Evolutionary conservation across 192 early-diverging fungal genomes (phyloP).

Genomic region (Coemansia sp.): DNA sequence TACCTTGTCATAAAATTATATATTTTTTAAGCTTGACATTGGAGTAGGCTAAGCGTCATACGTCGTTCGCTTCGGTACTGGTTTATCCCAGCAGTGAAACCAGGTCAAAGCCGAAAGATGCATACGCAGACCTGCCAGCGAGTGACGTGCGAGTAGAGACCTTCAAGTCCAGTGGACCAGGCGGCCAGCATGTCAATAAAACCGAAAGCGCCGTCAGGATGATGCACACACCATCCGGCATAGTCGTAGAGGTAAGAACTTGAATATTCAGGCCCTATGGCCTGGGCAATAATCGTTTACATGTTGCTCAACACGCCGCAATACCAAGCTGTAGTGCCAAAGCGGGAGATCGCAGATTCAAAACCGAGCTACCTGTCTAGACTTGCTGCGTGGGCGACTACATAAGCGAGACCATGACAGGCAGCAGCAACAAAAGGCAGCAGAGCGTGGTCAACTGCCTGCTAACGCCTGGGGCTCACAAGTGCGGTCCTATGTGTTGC

Average conservation of each 20-base stretch:
- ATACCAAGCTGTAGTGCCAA: conserved; percentile 10
- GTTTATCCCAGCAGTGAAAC: conserved; percentile 10
- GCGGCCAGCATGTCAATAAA: conserved; percentile 85
- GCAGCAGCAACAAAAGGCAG: conserved; percentile 33
- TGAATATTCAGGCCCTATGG: neutral
- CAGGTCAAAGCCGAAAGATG: conserved; percentile 29
- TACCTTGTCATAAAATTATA: neutral
- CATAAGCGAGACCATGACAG: conserved; percentile 61
- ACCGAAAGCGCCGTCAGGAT: conserved; percentile 85
- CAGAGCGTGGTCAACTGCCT: conserved; percentile 13
- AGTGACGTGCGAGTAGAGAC: conserved; percentile 59
- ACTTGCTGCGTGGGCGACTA: conserved; percentile 72
- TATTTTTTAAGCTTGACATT: conserved; percentile 54
- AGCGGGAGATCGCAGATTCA: conserved; percentile 24
- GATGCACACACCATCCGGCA: conserved; percentile 84
- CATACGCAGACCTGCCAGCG: conserved; percentile 43
- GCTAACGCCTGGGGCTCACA: conserved; percentile 63
- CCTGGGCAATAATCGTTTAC: neutral
- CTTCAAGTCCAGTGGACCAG: conserved; percentile 53
- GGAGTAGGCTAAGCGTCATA: conserved; percentile 60
- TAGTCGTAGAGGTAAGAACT: conserved; percentile 56
- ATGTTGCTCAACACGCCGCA: neutral
- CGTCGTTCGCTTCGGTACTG: conserved; percentile 57
- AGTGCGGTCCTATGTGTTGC: conserved; percentile 62
- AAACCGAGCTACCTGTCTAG: conserved; percentile 79